Conservation (phyloP, 2,329 filamentous ascomycete genomes). For the Fusarium odoratissimum region DNA sequence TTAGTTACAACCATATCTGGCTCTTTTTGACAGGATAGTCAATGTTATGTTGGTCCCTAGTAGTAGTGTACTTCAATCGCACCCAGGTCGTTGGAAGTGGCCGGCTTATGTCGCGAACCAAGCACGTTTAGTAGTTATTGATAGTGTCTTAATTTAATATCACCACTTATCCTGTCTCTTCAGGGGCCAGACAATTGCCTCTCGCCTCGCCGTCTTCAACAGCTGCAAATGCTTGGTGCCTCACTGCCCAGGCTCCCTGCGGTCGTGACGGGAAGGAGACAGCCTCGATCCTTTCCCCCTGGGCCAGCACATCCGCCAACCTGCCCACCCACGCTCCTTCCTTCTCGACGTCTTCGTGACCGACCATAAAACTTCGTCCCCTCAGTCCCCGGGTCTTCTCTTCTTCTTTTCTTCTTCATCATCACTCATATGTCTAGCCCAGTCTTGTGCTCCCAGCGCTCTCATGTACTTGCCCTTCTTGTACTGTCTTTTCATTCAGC, state of each 20-base stretch:
- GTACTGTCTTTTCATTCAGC: background rate
- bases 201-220: background rate
- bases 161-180: background rate
- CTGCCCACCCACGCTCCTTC: background rate
- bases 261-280: background rate
- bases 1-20: background rate
- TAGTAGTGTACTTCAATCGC: background rate
- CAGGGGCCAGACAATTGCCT: background rate
- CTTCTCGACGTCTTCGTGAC: background rate
- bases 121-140: background rate
- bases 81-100: too few relatives aligned
- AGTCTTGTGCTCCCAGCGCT: background rate
- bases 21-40: accelerated
- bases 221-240: background rate
- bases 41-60: background rate
- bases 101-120: background rate
- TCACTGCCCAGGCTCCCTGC: background rate
- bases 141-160: background rate
- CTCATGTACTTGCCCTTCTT: background rate
- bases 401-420: conserved; percentile 10
- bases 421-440: background rate
- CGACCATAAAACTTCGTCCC: background rate
- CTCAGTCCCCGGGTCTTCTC: background rate
- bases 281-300: background rate
- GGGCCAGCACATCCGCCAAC: background rate